phyloP scores from a whole-genome alignment of 129 eudicot genomes.

The Arctium lappa region DNA sequence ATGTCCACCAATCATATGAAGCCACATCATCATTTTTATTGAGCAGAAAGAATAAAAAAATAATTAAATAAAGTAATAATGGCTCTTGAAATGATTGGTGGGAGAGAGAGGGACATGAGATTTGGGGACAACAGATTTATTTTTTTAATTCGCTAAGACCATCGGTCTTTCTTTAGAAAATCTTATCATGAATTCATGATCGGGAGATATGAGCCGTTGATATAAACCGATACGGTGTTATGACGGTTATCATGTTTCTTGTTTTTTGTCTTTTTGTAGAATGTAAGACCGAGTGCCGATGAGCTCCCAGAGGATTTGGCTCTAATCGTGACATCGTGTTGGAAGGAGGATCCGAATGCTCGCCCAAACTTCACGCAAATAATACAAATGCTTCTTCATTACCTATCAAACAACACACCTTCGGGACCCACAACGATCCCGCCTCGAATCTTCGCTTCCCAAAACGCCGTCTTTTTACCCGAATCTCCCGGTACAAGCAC shows the following conservation, averaged over 20 bases:
- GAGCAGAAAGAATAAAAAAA: not conserved
- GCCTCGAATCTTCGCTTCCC: slow-evolving; percentile 48
- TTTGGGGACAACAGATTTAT: not conserved
- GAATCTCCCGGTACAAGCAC: slow-evolving; percentile 80
- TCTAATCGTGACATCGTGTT: slow-evolving; percentile 66
- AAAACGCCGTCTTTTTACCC: slow-evolving; percentile 51
- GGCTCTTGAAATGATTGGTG: not conserved
- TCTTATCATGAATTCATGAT: not conserved
- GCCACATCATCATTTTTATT: not conserved
- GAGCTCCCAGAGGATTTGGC: slow-evolving; percentile 77
- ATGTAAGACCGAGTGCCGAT: slow-evolving; percentile 76
- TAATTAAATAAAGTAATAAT: not conserved
- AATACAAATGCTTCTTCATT: slow-evolving; percentile 71
- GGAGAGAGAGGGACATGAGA: not conserved
- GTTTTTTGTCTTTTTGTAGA: slow-evolving; percentile 40
- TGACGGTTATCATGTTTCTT: not conserved
- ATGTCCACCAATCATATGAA: no score
- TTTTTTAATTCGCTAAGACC: not conserved
- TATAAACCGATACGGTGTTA: not conserved
- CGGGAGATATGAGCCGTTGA: not conserved
- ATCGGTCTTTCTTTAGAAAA: not conserved
- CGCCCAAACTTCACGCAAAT: slow-evolving; percentile 85
- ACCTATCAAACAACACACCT: slow-evolving; percentile 51
- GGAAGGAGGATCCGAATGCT: slow-evolving; percentile 76
- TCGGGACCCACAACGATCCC: slow-evolving; percentile 45